Conservation (phyloP, 2,329 filamentous ascomycete genomes). For the Beauveria sp. region DNA sequence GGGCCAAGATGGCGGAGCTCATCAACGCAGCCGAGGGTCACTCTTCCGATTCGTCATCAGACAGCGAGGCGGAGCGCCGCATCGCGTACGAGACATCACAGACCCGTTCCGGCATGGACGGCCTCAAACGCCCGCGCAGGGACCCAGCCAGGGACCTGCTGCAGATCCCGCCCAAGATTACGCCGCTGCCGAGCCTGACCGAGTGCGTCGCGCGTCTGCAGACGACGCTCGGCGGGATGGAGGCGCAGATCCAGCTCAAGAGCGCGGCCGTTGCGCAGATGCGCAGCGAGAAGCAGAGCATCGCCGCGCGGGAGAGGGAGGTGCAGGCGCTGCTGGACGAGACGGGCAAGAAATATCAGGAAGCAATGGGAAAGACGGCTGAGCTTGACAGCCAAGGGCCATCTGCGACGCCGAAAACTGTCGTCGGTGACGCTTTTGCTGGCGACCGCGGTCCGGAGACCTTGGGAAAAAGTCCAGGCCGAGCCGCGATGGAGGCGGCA, state of each 20-base stretch:
- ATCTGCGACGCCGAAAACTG: slow-evolving; percentile 8
- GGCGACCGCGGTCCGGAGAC: slow-evolving; percentile 29
- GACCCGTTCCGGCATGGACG: slow-evolving; percentile 79
- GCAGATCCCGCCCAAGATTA: slow-evolving; percentile 64
- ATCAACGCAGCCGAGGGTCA: slow-evolving; percentile 71
- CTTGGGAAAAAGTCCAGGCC: slow-evolving; percentile 24
- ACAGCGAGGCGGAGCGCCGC: slow-evolving; percentile 62
- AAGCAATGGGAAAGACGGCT: slow-evolving; percentile 28
- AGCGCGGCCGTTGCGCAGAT: slow-evolving; percentile 57
- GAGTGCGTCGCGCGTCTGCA: slow-evolving; percentile 59
- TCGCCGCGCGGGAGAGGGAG: slow-evolving; percentile 64
- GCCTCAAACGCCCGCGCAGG: slow-evolving; percentile 41
- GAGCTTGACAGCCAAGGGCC: slow-evolving; percentile 1
- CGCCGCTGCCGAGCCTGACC: slow-evolving; percentile 66
- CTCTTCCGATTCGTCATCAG: slow-evolving; percentile 55
- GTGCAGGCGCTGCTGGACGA: slow-evolving; percentile 76
- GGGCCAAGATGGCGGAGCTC: slow-evolving; percentile 72
- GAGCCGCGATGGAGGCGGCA: neutral
- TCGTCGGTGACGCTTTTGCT: slow-evolving; percentile 19
- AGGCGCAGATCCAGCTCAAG: slow-evolving; percentile 53
- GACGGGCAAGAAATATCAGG: slow-evolving; percentile 59
- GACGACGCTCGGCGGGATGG: slow-evolving; percentile 53
- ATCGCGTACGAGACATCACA: slow-evolving; percentile 85
- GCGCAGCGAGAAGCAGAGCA: slow-evolving; percentile 58
- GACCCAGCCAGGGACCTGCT: slow-evolving; percentile 31